Conservation (phyloP, 2,329 filamentous ascomycete genomes). For the Claviceps africana region DNA sequence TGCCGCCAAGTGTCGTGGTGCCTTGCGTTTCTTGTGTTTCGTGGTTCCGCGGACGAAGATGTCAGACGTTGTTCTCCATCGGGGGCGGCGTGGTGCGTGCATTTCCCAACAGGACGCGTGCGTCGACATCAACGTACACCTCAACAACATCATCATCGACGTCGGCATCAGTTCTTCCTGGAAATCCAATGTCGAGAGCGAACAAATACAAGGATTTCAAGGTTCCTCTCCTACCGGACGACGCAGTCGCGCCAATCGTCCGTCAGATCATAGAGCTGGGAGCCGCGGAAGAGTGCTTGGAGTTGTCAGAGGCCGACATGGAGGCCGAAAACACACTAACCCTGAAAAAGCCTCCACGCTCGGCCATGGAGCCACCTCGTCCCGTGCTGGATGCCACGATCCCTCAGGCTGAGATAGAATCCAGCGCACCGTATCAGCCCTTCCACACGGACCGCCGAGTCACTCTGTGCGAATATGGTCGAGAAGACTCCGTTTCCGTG, state of each 20-base stretch:
- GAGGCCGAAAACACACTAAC: slow-evolving; percentile 42
- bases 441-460: slow-evolving; percentile 88
- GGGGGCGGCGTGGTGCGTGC: slow-evolving; percentile 52
- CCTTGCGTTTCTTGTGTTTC: slow-evolving; percentile 47
- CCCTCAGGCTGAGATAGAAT: slow-evolving; percentile 78
- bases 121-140: slow-evolving; percentile 25
- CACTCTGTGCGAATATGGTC: slow-evolving; percentile 53
- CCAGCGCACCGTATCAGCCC: slow-evolving; percentile 86
- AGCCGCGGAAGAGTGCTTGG: slow-evolving; percentile 41
- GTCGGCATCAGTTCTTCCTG: slow-evolving; percentile 36
- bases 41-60: slow-evolving; percentile 50
- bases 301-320: slow-evolving; percentile 37
- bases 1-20: slow-evolving; percentile 41
- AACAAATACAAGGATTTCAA: slow-evolving; percentile 53
- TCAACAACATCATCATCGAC: no score
- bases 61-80: slow-evolving; percentile 49
- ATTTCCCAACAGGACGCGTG: slow-evolving; percentile 45
- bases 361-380: slow-evolving; percentile 19
- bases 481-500: slow-evolving; percentile 21
- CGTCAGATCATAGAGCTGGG: slow-evolving; percentile 35
- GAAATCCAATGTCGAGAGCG: slow-evolving; percentile 38
- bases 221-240: slow-evolving; percentile 48
- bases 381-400: slow-evolving; percentile 47
- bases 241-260: slow-evolving; percentile 40
- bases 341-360: slow-evolving; percentile 29